phyloP scores from a whole-genome alignment of 83 land plant genomes.

The Picea abies region DNA sequence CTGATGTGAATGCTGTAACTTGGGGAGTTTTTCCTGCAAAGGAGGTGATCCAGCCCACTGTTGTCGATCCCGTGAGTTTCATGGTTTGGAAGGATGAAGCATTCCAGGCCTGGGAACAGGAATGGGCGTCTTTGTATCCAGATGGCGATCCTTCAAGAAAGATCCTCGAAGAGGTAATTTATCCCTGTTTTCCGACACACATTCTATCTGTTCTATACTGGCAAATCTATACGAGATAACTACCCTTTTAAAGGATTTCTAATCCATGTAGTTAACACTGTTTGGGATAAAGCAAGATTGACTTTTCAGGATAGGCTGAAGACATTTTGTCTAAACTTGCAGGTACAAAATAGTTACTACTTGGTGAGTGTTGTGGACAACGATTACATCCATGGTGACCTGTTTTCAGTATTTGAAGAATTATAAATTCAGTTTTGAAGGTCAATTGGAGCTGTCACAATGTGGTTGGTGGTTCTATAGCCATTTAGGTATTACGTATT shows the following conservation, averaged over 20 bases:
- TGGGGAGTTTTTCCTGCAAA: conserved; percentile 99
- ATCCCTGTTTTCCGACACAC: neutral
- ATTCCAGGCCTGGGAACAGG: conserved; percentile 83
- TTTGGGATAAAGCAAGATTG: neutral
- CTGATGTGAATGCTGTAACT: conserved; percentile 89
- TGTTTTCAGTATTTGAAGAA: conserved; percentile 70
- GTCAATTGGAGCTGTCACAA: neutral
- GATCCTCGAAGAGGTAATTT: conserved; percentile 70
- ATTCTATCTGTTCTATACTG: neutral
- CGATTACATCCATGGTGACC: conserved; percentile 80
- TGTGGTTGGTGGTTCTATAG: neutral
- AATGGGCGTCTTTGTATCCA: conserved; percentile 81
- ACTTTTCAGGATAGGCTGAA: neutral
- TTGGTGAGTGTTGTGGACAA: conserved; percentile 96
- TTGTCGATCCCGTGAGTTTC: conserved; percentile 93
- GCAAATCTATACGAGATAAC: neutral
- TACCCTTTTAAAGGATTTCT: neutral
- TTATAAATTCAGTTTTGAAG: conserved; percentile 27
- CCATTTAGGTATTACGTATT: neutral
- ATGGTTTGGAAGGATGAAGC: conserved; percentile 99
- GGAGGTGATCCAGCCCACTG: conserved; percentile 95
- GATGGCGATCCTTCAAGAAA: conserved; percentile 74
- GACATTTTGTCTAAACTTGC: conserved; percentile 21
- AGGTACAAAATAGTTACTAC: conserved; percentile 79
- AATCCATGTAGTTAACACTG: neutral